phyloP scores from a whole-genome alignment of 352 stramenopile species.

The Pythium apleroticum region DNA sequence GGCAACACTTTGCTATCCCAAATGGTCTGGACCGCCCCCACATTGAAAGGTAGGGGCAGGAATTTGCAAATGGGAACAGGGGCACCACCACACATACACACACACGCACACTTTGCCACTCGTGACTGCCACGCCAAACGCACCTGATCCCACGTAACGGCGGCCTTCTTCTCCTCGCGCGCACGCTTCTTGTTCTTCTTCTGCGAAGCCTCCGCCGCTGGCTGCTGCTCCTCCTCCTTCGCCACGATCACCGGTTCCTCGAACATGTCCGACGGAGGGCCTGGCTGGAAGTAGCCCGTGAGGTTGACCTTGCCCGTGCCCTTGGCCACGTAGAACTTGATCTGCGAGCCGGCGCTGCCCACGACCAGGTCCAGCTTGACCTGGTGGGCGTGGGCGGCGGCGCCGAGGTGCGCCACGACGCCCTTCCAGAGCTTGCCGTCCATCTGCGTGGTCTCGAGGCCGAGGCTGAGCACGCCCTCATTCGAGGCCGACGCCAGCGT shows the following conservation, averaged over 20 bases:
- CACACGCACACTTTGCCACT: constrained; percentile 26
- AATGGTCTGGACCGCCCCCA: constrained; percentile 75
- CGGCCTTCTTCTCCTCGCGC: constrained; percentile 37
- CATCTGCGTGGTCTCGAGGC: constrained; percentile 66
- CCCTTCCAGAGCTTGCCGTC: constrained; percentile 66
- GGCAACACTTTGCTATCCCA: constrained; percentile 84
- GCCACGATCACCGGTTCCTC: constrained; percentile 27
- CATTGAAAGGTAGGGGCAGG: constrained; percentile 46
- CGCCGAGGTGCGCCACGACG: constrained; percentile 57
- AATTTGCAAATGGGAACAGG: constrained; percentile 69
- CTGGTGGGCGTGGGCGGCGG: constrained; percentile 44
- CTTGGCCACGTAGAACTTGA: constrained; percentile 77
- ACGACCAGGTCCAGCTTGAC: constrained; percentile 86
- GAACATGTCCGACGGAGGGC: constrained; percentile 40
- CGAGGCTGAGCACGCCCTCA: constrained; percentile 40
- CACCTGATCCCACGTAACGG: constrained; percentile 61
- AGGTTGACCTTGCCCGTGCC: constrained; percentile 66
- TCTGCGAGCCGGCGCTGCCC: constrained; percentile 35
- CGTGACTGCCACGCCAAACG: constrained; percentile 11
- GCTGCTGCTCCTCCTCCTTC: constrained; percentile 4
- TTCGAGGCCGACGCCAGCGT: constrained; percentile 29
- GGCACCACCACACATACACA: constrained; percentile 20
- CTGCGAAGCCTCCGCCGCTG: background rate
- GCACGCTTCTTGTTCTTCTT: constrained; percentile 72
- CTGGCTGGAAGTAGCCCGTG: constrained; percentile 82